Evolutionary conservation across 129 eudicot genomes (phyloP), one percentile per base, ranked within the genome.

Genomic region (Gnaphalium uliginosum): DNA sequence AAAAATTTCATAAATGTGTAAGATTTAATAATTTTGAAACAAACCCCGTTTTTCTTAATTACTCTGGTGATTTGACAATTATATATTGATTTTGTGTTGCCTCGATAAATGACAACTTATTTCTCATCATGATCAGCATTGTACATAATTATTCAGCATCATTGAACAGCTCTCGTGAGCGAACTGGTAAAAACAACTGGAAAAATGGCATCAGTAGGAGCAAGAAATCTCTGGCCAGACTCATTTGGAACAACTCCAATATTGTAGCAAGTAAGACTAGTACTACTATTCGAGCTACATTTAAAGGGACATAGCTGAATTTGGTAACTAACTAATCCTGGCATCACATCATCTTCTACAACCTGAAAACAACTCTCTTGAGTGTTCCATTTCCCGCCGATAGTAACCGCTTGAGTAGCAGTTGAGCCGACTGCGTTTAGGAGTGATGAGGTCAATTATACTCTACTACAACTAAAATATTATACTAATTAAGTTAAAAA

Each of bases 341-440:
- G 82, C 82, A 78, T 78, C 43, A 78, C 7, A 25, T 78, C 77
- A 50, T 71, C 72, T 63, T 78, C 77, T 53, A 78, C 82, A 5
- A 78, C 4, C 82, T 78, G 82, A 63, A 78, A 78, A 61, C 82
- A 78, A n/a, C 77, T 78, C 7, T 61, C 82, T 26, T 72, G 77
- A 66, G 25, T 15, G 65, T 78, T 78, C 6, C 14, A 23, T 30
- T 48, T 65, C 8, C 82, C 77, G 13, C 72, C 77, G 29, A 19
- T 51, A 1, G 77, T 63, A 21, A 72, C 78, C 17, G 26, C 26
- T 4, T 53, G 25, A 7, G 23, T 8, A 2, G 14, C 15, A 9
- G 3, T 17, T 0, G 29, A 21, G 4, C 27, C 65, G 10, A 22
- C 29, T 59, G 23, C 27, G 0, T 0, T 18, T 5, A 10, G 2